Evolutionary conservation across 345 rosid genomes (phyloP).

Genomic region (Rhodamnia argentea): DNA sequence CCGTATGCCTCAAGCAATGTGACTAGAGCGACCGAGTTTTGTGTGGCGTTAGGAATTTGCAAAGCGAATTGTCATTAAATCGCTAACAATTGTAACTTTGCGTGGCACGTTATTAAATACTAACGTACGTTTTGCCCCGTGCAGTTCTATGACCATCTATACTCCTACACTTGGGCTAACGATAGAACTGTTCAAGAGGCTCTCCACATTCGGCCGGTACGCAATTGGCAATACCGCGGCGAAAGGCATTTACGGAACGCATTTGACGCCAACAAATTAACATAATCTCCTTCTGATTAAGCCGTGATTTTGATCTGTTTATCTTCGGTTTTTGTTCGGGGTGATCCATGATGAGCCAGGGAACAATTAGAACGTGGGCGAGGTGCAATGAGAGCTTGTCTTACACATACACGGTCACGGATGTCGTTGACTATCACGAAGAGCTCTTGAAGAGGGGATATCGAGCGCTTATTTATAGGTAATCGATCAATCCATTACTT

Average conservation of each 20-base stretch:
- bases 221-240: not conserved
- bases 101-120: not conserved
- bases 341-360: not conserved
- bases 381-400: not conserved
- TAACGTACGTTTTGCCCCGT: not conserved
- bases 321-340: not conserved
- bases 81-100: too few relatives aligned
- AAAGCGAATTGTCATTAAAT: too few relatives aligned
- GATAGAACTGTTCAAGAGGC: slow-evolving; percentile 16
- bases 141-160: not conserved
- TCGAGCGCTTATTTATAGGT: not conserved
- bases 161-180: slow-evolving; percentile 15
- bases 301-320: not conserved
- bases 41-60: too few relatives aligned
- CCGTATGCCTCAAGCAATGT: too few relatives aligned
- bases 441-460: not conserved
- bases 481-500: not conserved
- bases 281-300: not conserved
- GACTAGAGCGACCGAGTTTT: too few relatives aligned
- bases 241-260: not conserved
- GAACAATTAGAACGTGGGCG: not conserved
- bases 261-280: not conserved
- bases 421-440: not conserved
- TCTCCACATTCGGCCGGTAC: slow-evolving; percentile 17
- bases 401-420: not conserved